Percentiles rank a stretch among this genome's conserved stretches.
Evolutionary conservation across 2,329 filamentous ascomycete species (phyloP).

Genomic region (Phialophora tarda): DNA sequence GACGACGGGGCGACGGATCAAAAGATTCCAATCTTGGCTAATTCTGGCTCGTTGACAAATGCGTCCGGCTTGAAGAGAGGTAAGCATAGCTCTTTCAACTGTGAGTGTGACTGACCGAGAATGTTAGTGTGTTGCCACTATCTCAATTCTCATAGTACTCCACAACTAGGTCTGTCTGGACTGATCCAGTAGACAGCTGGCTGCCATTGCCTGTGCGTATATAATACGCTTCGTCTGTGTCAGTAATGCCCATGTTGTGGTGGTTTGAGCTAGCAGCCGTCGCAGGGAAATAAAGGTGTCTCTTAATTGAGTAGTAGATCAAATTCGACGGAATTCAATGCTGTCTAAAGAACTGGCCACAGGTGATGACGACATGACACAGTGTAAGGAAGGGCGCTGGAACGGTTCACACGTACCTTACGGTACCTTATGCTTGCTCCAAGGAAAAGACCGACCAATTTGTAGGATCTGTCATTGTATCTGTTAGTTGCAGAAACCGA

Average conservation of each 20-base stretch:
- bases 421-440: slow-evolving; percentile 3
- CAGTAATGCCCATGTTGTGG: slow-evolving; percentile 22
- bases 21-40: not conserved
- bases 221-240: slow-evolving; percentile 11
- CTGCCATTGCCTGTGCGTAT: slow-evolving; percentile 13
- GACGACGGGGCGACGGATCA: not conserved
- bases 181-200: slow-evolving; percentile 2
- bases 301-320: not conserved
- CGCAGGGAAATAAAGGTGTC: not conserved
- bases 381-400: slow-evolving; percentile 3
- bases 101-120: slow-evolving; percentile 15
- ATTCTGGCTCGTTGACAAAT: not conserved
- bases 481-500: not conserved
- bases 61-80: not conserved
- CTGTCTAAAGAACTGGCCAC: not conserved
- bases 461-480: not conserved
- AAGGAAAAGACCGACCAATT: not conserved
- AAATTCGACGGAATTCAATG: not conserved
- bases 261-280: not conserved
- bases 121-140: slow-evolving; percentile 17
- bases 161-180: slow-evolving; percentile 11
- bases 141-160: slow-evolving; percentile 25
- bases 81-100: not conserved
- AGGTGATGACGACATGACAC: slow-evolving; percentile 16
- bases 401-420: slow-evolving; percentile 25